Evolutionary conservation across 441 rosid genomes (phyloP), one percentile per base, ranked within the genome.

Genomic region (Syzygium malaccense): DNA sequence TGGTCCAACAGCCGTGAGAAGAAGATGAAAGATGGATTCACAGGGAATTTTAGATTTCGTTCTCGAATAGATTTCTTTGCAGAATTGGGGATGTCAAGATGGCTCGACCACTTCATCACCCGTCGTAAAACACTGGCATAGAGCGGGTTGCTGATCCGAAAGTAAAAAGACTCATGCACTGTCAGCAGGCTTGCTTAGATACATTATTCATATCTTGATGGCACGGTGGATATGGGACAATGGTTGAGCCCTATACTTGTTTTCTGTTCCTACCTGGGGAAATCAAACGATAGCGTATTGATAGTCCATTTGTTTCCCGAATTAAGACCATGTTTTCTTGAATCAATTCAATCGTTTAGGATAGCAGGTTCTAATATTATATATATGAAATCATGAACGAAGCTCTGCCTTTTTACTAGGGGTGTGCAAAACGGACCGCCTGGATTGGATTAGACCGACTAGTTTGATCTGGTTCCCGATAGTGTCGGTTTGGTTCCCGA

Each of bases 1-100:
- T 41, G 96, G 92, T 30, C 89, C 94, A 3, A 68, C 96, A 84
- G 94, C 97, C 4, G 95, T 89, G 71, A 92, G 97, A 91, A 93
- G 99, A 95, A 91, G 98, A 94, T 98, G 93, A 94, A 75, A 26
- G 83, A 12, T 41, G 51, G 51, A 75, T 13, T 75, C 51, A 23
- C 14, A 18, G 53, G 83, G 17, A 25, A 45, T 45, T 75, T 41
- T 75, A 41, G 83, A 48, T 75, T 41, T 23, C 25, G 28, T 37
- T 71, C 80, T 71, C 49, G 80, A 48, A 37, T 75, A 41, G 83
- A 15, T 75, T 25, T 75, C 15, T 5, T 75, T 41, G 51, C 83
- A 13, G 83, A 75, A 25, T 41, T 75, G 83, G 51, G 83, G 51
- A 75, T 41, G 83, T 25, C n/a, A 75, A 37, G 53, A 75, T 75